phyloP scores from a whole-genome alignment of 768 basidiomycete genomes.

The Amanita subjunquillea region DNA sequence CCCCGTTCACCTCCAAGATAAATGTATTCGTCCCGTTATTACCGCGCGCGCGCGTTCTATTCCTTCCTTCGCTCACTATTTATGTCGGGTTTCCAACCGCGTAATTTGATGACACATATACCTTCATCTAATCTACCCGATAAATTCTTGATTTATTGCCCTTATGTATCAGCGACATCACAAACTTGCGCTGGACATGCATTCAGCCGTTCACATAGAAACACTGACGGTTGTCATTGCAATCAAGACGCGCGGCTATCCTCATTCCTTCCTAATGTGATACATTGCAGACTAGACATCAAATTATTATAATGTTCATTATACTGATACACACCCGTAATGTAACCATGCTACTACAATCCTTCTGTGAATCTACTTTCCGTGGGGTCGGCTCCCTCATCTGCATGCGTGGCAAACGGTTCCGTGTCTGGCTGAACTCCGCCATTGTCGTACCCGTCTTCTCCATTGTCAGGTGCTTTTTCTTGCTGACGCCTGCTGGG shows the following conservation, averaged over 20 bases:
- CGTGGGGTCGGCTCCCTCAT: slow-evolving; percentile 67
- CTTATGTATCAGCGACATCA: no score
- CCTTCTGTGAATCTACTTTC: slow-evolving; percentile 13
- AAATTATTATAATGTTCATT: neutral
- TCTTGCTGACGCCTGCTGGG: neutral
- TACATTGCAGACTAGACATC: neutral
- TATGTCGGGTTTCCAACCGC: no score
- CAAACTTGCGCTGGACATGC: no score
- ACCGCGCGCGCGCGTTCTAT: neutral
- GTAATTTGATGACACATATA: no score
- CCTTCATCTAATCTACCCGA: no score
- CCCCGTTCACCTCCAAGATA: neutral
- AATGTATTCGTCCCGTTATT: neutral
- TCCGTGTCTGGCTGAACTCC: neutral
- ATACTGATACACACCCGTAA: neutral
- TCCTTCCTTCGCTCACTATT: no score
- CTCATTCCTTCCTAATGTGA: no score
- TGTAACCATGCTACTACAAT: neutral
- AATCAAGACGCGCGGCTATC: no score
- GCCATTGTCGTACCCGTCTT: slow-evolving; percentile 2
- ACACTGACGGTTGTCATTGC: no score
- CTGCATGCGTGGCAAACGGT: neutral
- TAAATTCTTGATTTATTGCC: no score
- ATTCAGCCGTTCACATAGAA: no score
- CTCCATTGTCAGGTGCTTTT: slow-evolving; percentile 2